A percentile compares a stretch with the other conserved stretches of the same genome.
Evolutionary conservation across 1,139 yeast genomes (phyloP).

Genomic region (Protomyces arabidopsidicola): DNA sequence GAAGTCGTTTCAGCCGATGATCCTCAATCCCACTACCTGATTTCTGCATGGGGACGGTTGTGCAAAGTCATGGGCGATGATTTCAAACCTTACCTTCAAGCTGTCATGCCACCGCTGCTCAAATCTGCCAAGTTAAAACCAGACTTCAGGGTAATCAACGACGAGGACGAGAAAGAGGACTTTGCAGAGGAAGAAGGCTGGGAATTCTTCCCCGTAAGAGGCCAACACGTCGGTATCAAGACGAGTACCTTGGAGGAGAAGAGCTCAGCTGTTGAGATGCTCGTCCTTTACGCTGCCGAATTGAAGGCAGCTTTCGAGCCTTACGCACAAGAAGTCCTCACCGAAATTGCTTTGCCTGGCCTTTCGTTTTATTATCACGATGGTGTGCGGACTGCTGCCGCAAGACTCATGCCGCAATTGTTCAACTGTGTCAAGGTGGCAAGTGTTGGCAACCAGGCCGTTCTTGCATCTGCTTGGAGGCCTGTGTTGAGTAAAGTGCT

Average conservation of each 20-base stretch:
- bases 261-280: conserved; percentile 81
- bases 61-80: conserved; percentile 82
- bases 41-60: conserved; percentile 94
- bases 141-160: conserved; percentile 78
- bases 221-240: conserved; percentile 91
- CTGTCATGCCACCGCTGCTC: conserved; percentile 83
- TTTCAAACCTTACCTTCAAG: conserved; percentile 78
- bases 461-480: conserved; percentile 64
- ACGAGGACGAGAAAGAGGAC: conserved; percentile 80
- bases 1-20: conserved; percentile 54
- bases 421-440: conserved; percentile 65
- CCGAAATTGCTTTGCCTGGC: conserved; percentile 79
- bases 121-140: conserved; percentile 84
- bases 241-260: conserved; percentile 90
- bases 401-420: conserved; percentile 74
- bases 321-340: conserved; percentile 72
- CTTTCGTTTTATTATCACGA: conserved; percentile 87
- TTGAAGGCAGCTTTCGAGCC: conserved; percentile 77
- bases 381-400: conserved; percentile 88
- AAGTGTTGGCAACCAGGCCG: conserved; percentile 45
- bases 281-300: conserved; percentile 81
- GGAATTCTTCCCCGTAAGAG: conserved; percentile 88
- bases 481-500: conserved; percentile 65
- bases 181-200: conserved; percentile 83
- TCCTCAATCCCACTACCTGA: conserved; percentile 79